Evolutionary conservation across 2,329 filamentous ascomycete species (phyloP).

Genomic region (Ascochyta lentis): DNA sequence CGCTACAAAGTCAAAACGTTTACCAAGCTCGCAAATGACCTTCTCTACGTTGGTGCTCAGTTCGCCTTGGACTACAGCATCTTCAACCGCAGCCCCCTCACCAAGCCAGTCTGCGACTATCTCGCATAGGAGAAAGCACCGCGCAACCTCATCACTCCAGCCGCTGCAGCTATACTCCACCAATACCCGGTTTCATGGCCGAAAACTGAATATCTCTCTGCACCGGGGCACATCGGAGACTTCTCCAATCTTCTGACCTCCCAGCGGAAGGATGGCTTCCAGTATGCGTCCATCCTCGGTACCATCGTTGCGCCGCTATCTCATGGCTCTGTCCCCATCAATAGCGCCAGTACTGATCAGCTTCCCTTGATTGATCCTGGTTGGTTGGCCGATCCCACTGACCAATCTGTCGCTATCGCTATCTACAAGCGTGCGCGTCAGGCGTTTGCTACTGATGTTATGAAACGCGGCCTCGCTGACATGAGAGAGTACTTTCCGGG

Average conservation of each 20-base stretch:
- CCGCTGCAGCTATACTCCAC: conserved; percentile 11
- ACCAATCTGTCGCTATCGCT: conserved; percentile 42
- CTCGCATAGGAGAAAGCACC: conserved; percentile 36
- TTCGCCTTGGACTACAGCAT: conserved; percentile 18
- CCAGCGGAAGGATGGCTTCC: conserved; percentile 33
- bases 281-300: conserved; percentile 43
- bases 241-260: conserved; percentile 24
- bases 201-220: conserved; percentile 32
- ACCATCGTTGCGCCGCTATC: conserved; percentile 44
- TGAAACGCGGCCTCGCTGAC: conserved; percentile 3
- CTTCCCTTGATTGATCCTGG: conserved; percentile 28
- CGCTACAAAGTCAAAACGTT: conserved; percentile 26
- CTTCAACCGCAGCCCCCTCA: conserved; percentile 24
- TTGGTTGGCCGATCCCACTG: conserved; percentile 25
- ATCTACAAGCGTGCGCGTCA: conserved; percentile 41
- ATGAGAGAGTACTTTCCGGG: no score
- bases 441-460: conserved; percentile 28
- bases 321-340: conserved; percentile 47
- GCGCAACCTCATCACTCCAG: conserved; percentile 17
- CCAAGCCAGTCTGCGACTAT: conserved; percentile 29
- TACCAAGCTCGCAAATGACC: conserved; percentile 24
- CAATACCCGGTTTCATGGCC: conserved; percentile 33
- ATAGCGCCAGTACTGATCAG: conserved; percentile 29
- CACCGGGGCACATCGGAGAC: conserved; percentile 24
- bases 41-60: conserved; percentile 22